phyloP scores from a whole-genome alignment of 2,329 filamentous ascomycete species.

The Knufia petricola region DNA sequence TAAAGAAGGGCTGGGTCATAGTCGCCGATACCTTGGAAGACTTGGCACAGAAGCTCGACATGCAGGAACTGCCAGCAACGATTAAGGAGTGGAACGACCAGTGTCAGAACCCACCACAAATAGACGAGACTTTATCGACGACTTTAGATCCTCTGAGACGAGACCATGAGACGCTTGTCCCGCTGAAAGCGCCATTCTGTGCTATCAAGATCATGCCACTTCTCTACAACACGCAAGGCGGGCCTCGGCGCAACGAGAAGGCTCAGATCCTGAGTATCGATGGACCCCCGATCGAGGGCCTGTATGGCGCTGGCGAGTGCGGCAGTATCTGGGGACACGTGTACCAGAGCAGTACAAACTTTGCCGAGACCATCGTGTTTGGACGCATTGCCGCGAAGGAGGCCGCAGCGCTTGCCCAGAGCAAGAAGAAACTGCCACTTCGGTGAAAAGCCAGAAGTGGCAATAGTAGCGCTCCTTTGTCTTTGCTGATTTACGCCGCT shows the following conservation, averaged over 20 bases:
- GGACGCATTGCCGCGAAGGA: background rate
- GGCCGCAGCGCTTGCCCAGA: background rate
- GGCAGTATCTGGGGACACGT: background rate
- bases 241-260: background rate
- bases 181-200: background rate
- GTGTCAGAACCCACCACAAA: background rate
- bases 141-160: background rate
- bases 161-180: background rate
- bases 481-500: too few species aligned
- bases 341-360: slow-evolving; percentile 1
- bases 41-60: background rate
- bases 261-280: background rate
- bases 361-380: background rate
- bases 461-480: too few species aligned
- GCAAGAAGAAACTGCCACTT: background rate
- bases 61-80: background rate
- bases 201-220: background rate
- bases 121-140: background rate
- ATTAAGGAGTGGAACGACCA: slow-evolving; percentile 1
- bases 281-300: background rate
- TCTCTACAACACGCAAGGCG: background rate
- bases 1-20: background rate
- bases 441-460: too few species aligned
- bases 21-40: background rate
- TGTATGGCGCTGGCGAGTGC: background rate